Percentiles rank a stretch among this genome's conserved stretches.
These are phyloP conservation scores for Ascochyta viciae-villosae DNA, from an alignment of 2,329 filamentous ascomycete genomes.

Conservation along the genomic window DNA sequence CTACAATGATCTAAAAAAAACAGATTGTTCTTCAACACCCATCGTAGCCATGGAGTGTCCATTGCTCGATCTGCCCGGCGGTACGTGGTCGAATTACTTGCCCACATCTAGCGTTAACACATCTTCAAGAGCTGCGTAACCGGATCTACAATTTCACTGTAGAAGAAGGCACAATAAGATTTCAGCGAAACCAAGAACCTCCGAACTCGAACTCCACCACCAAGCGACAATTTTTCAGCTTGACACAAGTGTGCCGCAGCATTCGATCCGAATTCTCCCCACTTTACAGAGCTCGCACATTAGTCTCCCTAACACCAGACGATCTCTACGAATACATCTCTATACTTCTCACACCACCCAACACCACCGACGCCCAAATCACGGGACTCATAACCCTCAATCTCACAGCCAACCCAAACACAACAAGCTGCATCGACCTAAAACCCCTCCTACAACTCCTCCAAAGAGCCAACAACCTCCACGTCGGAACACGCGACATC, in stretches of 20 bases:
- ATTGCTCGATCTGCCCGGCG: conserved; percentile 2
- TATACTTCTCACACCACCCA: neutral
- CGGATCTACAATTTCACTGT: neutral
- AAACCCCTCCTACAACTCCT: neutral
- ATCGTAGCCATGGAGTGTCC: neutral
- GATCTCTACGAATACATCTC: conserved; percentile 1
- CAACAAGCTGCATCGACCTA: neutral
- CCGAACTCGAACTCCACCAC: neutral
- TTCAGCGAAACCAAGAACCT: neutral
- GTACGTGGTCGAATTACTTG: neutral
- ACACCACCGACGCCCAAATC: neutral
- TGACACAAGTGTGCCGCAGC: conserved; percentile 3
- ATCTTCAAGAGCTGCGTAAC: conserved; percentile 3
- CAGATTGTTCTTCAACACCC: neutral
- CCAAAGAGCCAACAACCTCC: neutral
- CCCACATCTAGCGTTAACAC: neutral
- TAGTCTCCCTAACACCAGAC: neutral
- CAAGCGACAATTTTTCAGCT: neutral
- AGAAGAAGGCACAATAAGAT: neutral
- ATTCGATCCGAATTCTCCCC: conserved; percentile 1
- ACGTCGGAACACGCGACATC: neutral
- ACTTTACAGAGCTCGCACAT: neutral
- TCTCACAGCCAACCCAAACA: neutral
- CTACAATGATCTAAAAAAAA: neutral
- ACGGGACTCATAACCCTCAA: neutral